Evolutionary conservation across 257 asterid genomes (phyloP), one percentile per base, ranked within the genome.

Genomic region (Handroanthus guayacan): DNA sequence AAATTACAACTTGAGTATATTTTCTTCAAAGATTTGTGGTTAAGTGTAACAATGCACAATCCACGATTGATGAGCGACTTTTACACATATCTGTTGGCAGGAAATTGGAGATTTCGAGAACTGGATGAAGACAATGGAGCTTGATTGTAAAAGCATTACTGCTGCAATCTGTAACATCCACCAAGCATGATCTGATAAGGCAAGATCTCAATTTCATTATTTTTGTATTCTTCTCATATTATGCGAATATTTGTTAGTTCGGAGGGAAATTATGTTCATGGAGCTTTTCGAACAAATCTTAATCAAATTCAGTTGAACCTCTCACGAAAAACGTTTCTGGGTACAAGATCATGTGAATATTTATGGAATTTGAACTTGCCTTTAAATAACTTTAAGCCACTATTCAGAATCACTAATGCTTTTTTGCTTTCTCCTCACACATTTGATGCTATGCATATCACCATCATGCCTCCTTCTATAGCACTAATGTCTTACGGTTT

Each of bases 41-140:
- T 71, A n/a, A 54, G 25, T 52, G 47, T 2, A 51, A 48, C 52
- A 55, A 13, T 14, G 44, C 80, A 72, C 34, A 41, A 50, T 78
- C 45, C 73, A 25, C 69, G 74, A 25, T 65, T 4, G 20, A 6
- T 36, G 14, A 34, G 13, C 55, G 12, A 34, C 61, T 50, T 61
- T 64, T 50, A 37, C 63, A 76, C 11, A n/a, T 71, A 65, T 65
- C 58, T 58, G 69, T 73, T 10, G 7, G 60, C 89, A 94, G 98
- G 99, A 95, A 86, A 95, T 95, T 61, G 99, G 98, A 64, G 99
- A 91, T 71, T 95, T 93, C 67, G 98, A 95, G 88, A 95, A 93
- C 86, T 95, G 99, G 99, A 95, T 95, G 99, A 95, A 95, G 97
- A 93, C 98, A 1, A 91, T 93, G 97, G 98, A 95, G 85, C 91